Evolutionary conservation across 192 early-diverging fungal genomes (phyloP), one percentile per base, ranked within the genome.

Genomic region (Backusella circina): DNA sequence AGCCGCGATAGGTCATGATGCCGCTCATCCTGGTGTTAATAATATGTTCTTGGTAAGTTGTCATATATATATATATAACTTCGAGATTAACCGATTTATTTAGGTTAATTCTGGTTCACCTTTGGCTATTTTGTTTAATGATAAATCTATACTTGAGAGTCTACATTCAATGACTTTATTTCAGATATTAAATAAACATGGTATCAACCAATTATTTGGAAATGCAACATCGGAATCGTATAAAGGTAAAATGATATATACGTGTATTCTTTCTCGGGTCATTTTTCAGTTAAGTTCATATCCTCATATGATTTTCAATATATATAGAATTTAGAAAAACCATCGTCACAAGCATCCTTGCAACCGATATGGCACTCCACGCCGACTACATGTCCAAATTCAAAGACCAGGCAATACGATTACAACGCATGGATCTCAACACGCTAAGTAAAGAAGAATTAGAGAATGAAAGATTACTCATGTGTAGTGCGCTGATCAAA

Each of bases 21-120:
- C 93, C 41, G 93, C 90, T 16, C 97, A 99, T 81, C 97, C 96
- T 13, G 97, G 97, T 18, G 92, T 97, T 36, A 97, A 95, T 84
- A 99, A 99, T 82, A 88, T 89, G 73, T 99, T 96, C 76, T 90
- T 99, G 86, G 89, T 87, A 82, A 74, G 64, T 67, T 32, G 15
- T 37, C 21, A 13, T 26, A 28, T 64, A 64, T 64, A 26, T 9
- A 64, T 6, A 54, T 5, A 64, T 26, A 31, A 23, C 3, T 23
- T 8, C 10, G 23, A 15, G 31, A 6, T 21, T n/a, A 1, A 21
- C 8, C n/a, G 0, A 66, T 31, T 26, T 31, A 13, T 30, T 6
- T 51, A 41, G 39, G 16, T 38, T 7, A 57, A 57, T 23, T 61
- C 92, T 1, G 84, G 81, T 32, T 91, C 95, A 18, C 94, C 95